These are phyloP conservation scores for Penicillium nucicola DNA, from an alignment of 495 filamentous ascomycete genomes.

Conservation along the genomic window DNA sequence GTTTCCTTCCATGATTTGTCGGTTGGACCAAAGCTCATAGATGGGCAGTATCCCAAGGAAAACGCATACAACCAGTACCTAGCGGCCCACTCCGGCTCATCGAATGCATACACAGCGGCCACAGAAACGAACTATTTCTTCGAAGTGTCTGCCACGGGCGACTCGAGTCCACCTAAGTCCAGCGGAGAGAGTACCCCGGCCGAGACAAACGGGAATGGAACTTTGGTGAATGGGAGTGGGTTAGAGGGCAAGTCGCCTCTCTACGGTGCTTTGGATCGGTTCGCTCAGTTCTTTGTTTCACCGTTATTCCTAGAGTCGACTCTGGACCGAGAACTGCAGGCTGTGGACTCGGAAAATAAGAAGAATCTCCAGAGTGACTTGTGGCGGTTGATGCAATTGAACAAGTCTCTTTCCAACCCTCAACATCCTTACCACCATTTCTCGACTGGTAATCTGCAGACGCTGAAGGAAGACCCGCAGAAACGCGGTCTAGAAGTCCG, in stretches of 20 bases:
- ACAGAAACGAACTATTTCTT: constrained; percentile 99
- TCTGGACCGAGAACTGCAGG: constrained; percentile 84
- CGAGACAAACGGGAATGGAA: constrained; percentile 27
- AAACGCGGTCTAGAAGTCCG: constrained; percentile 82
- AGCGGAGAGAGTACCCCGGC: constrained; percentile 28
- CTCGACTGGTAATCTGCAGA: constrained; percentile 89
- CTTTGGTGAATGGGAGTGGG: constrained; percentile 6
- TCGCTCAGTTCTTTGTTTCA: constrained; percentile 95
- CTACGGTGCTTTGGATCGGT: constrained; percentile 88
- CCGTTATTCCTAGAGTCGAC: constrained; percentile 89
- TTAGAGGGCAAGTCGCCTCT: constrained; percentile 57
- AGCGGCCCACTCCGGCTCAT: constrained; percentile 80
- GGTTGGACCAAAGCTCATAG: constrained; percentile 9
- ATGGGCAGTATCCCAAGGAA: constrained; percentile 76
- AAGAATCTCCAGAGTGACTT: constrained; percentile 96
- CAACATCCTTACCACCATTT: constrained; percentile 95
- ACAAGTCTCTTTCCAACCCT: constrained; percentile 85
- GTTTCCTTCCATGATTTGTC: not conserved
- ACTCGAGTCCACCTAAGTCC: constrained; percentile 42
- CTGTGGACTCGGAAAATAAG: constrained; percentile 98
- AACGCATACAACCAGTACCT: constrained; percentile 96
- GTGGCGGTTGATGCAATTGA: constrained; percentile 90
- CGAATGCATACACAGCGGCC: constrained; percentile 90
- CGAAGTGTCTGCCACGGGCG: constrained; percentile 74
- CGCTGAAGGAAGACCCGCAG: constrained; percentile 80